These are phyloP conservation scores for Cyamopsis tetragonoloba DNA, from an alignment of 306 rosid species.

Conservation along the genomic window DNA sequence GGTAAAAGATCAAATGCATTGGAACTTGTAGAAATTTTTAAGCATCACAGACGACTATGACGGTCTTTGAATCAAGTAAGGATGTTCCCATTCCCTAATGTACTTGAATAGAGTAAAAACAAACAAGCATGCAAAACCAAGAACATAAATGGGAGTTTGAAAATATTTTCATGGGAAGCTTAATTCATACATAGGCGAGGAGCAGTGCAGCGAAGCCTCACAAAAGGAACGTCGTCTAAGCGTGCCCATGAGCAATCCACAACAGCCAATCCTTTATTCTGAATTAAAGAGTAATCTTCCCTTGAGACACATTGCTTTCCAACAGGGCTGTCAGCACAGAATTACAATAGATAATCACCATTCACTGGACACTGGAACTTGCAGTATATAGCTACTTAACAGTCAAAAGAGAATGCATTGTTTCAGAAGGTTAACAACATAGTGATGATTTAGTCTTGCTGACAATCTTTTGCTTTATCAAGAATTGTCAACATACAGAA, in stretches of 20 bases:
- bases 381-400: slow-evolving; percentile 14
- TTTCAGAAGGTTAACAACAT: slow-evolving; percentile 7
- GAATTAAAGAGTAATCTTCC: slow-evolving; percentile 67
- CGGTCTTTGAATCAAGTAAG: background rate
- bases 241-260: slow-evolving; percentile 99
- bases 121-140: background rate
- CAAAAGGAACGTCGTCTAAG: slow-evolving; percentile 85
- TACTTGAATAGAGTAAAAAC: background rate
- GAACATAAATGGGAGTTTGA: background rate
- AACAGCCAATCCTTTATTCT: slow-evolving; percentile 82
- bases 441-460: background rate
- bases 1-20: background rate
- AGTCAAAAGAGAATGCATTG: slow-evolving; percentile 15
- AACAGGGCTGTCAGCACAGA: slow-evolving; percentile 67
- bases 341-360: slow-evolving; percentile 10
- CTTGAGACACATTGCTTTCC: slow-evolving; percentile 84
- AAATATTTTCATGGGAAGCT: slow-evolving; percentile 8
- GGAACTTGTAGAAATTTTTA: background rate
- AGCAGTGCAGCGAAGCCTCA: slow-evolving; percentile 74
- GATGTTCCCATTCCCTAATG: background rate
- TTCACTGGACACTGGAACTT: background rate
- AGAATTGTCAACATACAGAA: background rate
- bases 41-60: background rate
- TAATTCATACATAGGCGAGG: slow-evolving; percentile 86
- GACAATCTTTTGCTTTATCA: background rate